A percentile compares a stretch with the other conserved stretches of the same genome.
phyloP scores from a whole-genome alignment of 2,329 filamentous ascomycete species.

The Clarireedia monteithiana region DNA sequence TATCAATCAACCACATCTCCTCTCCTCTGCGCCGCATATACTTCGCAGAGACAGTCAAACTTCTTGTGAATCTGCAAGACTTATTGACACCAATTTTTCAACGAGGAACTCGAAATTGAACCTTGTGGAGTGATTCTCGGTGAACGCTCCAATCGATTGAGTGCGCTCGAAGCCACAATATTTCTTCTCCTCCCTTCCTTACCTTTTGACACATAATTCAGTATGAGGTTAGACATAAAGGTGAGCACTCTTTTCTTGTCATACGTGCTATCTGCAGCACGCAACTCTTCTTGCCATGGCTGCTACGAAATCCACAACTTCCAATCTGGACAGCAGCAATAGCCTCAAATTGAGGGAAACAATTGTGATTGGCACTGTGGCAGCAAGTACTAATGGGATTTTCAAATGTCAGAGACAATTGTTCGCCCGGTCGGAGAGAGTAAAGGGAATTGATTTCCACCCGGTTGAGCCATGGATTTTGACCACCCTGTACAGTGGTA shows the following conservation, averaged over 20 bases:
- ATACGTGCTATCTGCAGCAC: neutral
- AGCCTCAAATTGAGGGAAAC: constrained; percentile 19
- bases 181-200: constrained; percentile 15
- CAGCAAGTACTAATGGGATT: constrained; percentile 28
- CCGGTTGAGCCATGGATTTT: constrained; percentile 94
- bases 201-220: constrained; percentile 20
- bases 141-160: constrained; percentile 3
- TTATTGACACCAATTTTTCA: neutral
- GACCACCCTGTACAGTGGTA: constrained; percentile 93
- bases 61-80: neutral
- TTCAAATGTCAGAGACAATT: constrained; percentile 59
- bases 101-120: neutral
- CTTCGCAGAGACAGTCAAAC: neutral
- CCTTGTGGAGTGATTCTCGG: constrained; percentile 5
- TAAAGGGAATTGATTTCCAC: constrained; percentile 96
- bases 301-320: constrained; percentile 1
- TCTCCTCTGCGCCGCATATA: neutral
- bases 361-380: constrained; percentile 16
- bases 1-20: neutral
- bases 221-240: constrained; percentile 54
- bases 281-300: neutral
- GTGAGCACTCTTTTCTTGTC: constrained; percentile 31
- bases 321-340: constrained; percentile 7
- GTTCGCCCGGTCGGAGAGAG: constrained; percentile 86
- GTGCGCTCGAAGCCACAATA: constrained; percentile 18